Evolutionary conservation across 2,329 filamentous ascomycete genomes (phyloP).

Genomic region (Calycina marina): DNA sequence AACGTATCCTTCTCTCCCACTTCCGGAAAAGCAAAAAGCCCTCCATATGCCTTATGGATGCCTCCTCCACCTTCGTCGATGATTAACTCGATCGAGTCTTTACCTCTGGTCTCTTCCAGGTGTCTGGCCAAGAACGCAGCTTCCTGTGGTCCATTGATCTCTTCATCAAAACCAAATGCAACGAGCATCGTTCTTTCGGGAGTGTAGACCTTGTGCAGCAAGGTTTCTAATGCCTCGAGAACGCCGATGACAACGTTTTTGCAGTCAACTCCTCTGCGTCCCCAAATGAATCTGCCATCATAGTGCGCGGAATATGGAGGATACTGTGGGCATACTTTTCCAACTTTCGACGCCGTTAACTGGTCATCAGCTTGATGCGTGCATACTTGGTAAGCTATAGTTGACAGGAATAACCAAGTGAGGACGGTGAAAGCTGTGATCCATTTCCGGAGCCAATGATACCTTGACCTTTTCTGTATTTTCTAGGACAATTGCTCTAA

Average conservation of each 20-base stretch:
- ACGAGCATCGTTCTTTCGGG: conserved; percentile 43
- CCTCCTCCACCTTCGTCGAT: conserved; percentile 47
- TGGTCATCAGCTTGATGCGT: not conserved
- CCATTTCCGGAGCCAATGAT: no score
- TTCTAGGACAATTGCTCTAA: no score
- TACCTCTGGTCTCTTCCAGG: conserved; percentile 39
- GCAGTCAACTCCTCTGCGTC: conserved; percentile 37
- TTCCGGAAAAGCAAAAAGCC: conserved; percentile 32
- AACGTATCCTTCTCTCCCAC: conserved; percentile 44
- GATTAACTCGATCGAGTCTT: conserved; percentile 43
- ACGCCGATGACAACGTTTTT: conserved; percentile 40
- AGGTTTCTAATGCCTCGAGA: conserved; percentile 36
- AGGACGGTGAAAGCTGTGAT: no score
- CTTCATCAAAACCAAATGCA: conserved; percentile 52
- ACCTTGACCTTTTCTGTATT: no score
- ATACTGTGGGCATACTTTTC: conserved; percentile 13
- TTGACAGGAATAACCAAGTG: no score
- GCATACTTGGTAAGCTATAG: no score
- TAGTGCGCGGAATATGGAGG: conserved; percentile 37
- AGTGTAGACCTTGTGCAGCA: conserved; percentile 34
- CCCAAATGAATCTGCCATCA: conserved; percentile 40
- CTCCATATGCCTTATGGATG: conserved; percentile 26
- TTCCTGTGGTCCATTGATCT: conserved; percentile 41
- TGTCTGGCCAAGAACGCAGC: conserved; percentile 36
- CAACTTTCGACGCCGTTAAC: not conserved